phyloP scores from a whole-genome alignment of 768 basidiomycete species.

The Lactarius trivialis region DNA sequence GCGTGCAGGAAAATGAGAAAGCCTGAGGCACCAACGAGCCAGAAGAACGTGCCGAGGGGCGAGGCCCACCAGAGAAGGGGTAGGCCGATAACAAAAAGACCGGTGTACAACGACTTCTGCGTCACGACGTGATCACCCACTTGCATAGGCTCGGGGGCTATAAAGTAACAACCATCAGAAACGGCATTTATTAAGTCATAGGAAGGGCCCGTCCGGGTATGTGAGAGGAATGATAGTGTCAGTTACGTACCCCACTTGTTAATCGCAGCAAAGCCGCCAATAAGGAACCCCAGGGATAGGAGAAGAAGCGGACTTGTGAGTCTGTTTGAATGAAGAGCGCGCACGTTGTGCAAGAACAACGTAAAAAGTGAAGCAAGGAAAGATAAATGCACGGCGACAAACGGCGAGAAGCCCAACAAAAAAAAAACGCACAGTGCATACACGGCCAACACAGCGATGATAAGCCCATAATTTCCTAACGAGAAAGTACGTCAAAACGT shows the following conservation, averaged over 20 bases:
- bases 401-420: background rate
- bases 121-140: constrained; percentile 76
- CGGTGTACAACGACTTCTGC: constrained; percentile 83
- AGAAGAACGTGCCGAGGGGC: constrained; percentile 82
- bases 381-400: background rate
- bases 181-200: background rate
- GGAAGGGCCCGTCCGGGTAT: background rate
- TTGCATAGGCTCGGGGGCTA: constrained; percentile 82
- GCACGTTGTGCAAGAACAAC: background rate
- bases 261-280: constrained; percentile 86
- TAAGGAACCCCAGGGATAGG: constrained; percentile 78
- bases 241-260: constrained; percentile 72
- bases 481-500: constrained; percentile 6
- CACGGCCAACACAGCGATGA: constrained; percentile 70
- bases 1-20: constrained; percentile 86
- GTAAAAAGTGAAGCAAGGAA: background rate
- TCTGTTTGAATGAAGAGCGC: constrained; percentile 33
- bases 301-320: constrained; percentile 79
- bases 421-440: constrained; percentile 68
- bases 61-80: constrained; percentile 78
- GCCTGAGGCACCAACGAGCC: constrained; percentile 84
- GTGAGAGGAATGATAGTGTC: background rate
- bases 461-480: constrained; percentile 80
- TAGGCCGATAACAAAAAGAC: constrained; percentile 85
- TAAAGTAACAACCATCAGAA: background rate